Conservation (phyloP, 23 red algal genomes). For the Pyropia haitanensis region DNA sequence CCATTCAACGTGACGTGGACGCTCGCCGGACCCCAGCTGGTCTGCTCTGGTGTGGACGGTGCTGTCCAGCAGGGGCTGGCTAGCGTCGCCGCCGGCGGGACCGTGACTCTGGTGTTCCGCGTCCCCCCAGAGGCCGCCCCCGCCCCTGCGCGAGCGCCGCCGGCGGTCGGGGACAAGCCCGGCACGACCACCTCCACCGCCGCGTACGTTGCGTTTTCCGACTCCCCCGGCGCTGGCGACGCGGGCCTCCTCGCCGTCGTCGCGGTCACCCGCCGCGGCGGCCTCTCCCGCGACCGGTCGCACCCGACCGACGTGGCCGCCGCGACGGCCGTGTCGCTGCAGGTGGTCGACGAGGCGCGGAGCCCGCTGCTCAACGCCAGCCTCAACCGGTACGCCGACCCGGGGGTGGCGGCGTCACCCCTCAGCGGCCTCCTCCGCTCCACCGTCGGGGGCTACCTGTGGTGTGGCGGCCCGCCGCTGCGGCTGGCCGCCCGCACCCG, state of each 20-base stretch:
- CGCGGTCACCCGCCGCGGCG: constrained; percentile 11
- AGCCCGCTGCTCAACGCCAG: no score
- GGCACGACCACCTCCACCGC: not conserved
- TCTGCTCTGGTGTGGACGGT: not conserved
- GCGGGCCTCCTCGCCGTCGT: constrained; percentile 25
- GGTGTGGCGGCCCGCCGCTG: no score
- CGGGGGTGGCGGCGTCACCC: no score
- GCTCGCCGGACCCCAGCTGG: constrained; percentile 6
- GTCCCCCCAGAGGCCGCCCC: constrained; percentile 15
- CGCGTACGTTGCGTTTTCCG: constrained; percentile 20
- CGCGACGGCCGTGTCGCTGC: no score
- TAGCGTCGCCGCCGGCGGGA: constrained; percentile 4
- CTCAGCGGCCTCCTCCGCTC: no score
- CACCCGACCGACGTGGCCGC: no score
- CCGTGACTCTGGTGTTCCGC: constrained; percentile 5
- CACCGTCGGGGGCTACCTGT: no score
- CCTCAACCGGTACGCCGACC: no score
- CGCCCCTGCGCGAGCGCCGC: not conserved
- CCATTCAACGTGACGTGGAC: constrained; percentile 5
- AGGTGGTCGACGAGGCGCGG: no score
- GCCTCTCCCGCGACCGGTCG: not conserved
- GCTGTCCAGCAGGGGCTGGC: not conserved
- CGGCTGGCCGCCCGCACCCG: no score
- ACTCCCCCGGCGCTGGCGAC: constrained; percentile 7
- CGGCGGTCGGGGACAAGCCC: no score